Base-by-base conservation (phyloP, 768 basidiomycete genomes). In the Tricholomella constricta region DNA sequence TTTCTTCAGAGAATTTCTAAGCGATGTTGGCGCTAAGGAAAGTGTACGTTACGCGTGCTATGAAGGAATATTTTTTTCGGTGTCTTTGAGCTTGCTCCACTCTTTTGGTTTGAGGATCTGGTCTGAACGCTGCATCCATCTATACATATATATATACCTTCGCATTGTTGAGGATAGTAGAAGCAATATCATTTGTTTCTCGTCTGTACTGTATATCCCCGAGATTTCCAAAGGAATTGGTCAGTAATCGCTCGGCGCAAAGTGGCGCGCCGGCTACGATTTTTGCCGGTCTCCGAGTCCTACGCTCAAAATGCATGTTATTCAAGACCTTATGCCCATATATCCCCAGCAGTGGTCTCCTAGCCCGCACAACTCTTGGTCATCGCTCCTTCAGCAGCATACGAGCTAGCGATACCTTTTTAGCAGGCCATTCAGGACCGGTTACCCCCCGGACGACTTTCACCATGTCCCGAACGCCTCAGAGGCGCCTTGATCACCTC, bases 401-500 rank as follows among this genome's bases (percentile, higher is more conserved):
- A 12, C 17, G n/a, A 26, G 19, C 9, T 23, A 44, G 6, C n/a
- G 10, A 20, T 29, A 44, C 31, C 46, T 12, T 25, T 41, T 45
- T 45, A 25, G 19, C 27, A 3, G 22, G 45, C 26, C 17, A 26
- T 9, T 15, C 42, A 52, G 20, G 43, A 36, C 36, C 32, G 19
- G 40, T 34, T 3, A n/a, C 38, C 10, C 22, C 34, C 17, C n/a
- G 22, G 17, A 44, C 29, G 27, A n/a, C 51, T 51, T 48, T 22
- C 37, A 51, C 48, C 37, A 75, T 76, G 73, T 68, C 72, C 1
- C 22, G 38, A n/a, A 35, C 22, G 9, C 66, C 74, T 15, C 72
- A 72, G 50, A 72, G 76, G 51, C 80, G 84, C 12, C 69, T 86
- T 14, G 73, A 76, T 31, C 78, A 77, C 41, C 62, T 86, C 35